These are phyloP conservation scores for Chrysoporthe cubensis DNA, from an alignment of 2,329 filamentous ascomycete species.

Conservation along the genomic window DNA sequence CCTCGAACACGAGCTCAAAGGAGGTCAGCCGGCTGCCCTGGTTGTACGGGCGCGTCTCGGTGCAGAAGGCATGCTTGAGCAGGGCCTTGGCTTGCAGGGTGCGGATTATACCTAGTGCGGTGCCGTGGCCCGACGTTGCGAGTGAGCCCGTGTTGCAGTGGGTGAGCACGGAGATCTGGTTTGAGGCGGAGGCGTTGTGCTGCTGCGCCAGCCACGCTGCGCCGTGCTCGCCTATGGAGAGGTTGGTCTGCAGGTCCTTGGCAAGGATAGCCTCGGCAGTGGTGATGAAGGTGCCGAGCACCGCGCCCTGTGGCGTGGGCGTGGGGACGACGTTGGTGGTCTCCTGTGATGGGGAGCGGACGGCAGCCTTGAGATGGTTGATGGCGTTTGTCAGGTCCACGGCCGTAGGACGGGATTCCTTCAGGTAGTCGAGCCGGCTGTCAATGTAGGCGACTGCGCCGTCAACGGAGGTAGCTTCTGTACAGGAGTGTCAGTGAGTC, in stretches of 20 bases:
- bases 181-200: constrained; percentile 49
- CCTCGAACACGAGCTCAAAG: constrained; percentile 93
- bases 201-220: constrained; percentile 79
- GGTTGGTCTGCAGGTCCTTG: constrained; percentile 86
- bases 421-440: constrained; percentile 80
- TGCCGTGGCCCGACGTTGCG: constrained; percentile 96
- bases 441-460: constrained; percentile 74
- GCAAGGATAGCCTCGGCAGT: constrained; percentile 86
- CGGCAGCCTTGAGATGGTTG: constrained; percentile 71
- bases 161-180: constrained; percentile 79
- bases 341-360: constrained; percentile 53
- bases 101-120: constrained; percentile 90
- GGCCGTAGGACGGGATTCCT: constrained; percentile 88
- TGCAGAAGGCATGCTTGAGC: constrained; percentile 88
- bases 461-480: constrained; percentile 47
- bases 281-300: constrained; percentile 73
- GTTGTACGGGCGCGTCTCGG: constrained; percentile 96
- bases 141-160: constrained; percentile 98
- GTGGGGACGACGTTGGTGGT: constrained; percentile 33
- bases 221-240: constrained; percentile 80
- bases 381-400: constrained; percentile 94
- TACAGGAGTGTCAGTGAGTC: background rate
- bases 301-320: constrained; percentile 50
- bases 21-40: constrained; percentile 94
- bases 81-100: constrained; percentile 69